Base-by-base conservation (phyloP, 768 basidiomycete genomes). In the Rubroboletus pulcherrimus region DNA sequence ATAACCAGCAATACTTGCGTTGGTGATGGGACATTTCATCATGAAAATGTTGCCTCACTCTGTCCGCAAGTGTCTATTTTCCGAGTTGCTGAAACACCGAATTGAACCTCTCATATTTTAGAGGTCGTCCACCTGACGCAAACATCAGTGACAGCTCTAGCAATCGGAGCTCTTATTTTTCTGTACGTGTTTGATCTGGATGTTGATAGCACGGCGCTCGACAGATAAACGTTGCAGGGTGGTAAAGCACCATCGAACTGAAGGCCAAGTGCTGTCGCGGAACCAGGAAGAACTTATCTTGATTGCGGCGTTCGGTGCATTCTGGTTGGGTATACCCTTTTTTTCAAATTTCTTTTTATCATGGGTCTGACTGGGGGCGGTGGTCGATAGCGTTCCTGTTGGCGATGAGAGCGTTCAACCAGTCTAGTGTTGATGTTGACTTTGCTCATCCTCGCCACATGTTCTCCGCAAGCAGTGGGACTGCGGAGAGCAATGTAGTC, bases 211-310 rank as follows among this genome's bases (percentile, higher is more conserved):
- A 30, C 6, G 6, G 6, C 5, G 21, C 5, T 41, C 38, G 50
- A 53, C 41, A 21, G 29, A 48, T 15, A 47, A 49, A 15, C 24
- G 17, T 44, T 40, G 47, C 63, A 91, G 89, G 63, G 78, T 88
- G 43, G 73, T 85, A 43, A 77, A 86, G 72, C 88, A 91, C 65
- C 82, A 90, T 62, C 78, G 79, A 54, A 75, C 72, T 65, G 86
- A 84, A 14, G 63, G 60, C 14, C 79, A 79, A 49, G 66, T 85
- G 57, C 69, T 92, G 62, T 83, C 86, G 43, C 83, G 82, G 61
- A 77, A 76, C 53, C 90, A 92, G 63, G 87, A 90, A 65, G 88
- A 92, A 64, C 78, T 83, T 71, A 73, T 87, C 19, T 65, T 92
- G 69, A 86, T 92, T 57, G 83, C 76, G 6, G 84, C 85, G 3